These are phyloP conservation scores for Kwoniella sp. DNA, from an alignment of 768 basidiomycete species.

Conservation along the genomic window DNA sequence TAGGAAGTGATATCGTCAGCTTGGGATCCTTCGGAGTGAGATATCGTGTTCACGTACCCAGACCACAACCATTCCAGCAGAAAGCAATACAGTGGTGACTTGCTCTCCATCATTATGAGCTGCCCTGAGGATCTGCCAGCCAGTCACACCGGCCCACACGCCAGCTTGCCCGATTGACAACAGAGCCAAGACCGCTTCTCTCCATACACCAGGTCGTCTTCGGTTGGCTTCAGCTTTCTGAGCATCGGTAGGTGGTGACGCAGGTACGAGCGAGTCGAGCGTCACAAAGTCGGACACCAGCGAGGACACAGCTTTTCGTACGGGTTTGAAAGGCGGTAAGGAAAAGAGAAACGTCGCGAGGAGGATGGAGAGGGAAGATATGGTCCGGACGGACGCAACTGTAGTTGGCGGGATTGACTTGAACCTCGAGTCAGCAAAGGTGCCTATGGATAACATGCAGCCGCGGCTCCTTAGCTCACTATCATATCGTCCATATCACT, in stretches of 20 bases:
- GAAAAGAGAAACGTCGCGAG: slow-evolving; percentile 31
- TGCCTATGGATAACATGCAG: too few species aligned
- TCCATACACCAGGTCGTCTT: slow-evolving; percentile 31
- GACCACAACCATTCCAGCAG: slow-evolving; percentile 40
- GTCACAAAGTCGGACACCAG: slow-evolving; percentile 44
- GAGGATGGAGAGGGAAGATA: slow-evolving; percentile 41
- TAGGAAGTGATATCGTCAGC: slow-evolving; percentile 34
- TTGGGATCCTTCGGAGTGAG: background rate
- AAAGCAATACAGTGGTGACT: slow-evolving; percentile 30
- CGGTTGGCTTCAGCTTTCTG: slow-evolving; percentile 20
- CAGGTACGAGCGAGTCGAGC: slow-evolving; percentile 35
- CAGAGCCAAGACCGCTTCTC: slow-evolving; percentile 36
- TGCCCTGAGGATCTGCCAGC: slow-evolving; percentile 20
- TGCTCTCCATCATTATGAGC: slow-evolving; percentile 8
- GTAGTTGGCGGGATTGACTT: slow-evolving; percentile 23
- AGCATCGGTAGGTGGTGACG: slow-evolving; percentile 19
- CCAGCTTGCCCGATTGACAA: slow-evolving; percentile 28
- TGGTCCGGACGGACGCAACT: slow-evolving; percentile 39
- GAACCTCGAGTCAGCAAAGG: slow-evolving; percentile 8
- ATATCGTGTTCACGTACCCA: slow-evolving; percentile 42
- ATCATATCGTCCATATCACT: background rate
- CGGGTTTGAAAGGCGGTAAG: slow-evolving; percentile 27
- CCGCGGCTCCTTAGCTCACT: too few species aligned
- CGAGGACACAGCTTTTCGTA: slow-evolving; percentile 19
- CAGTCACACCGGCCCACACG: slow-evolving; percentile 41